A percentile compares a stretch with the other conserved stretches of the same genome.
These are phyloP conservation scores for Manihot esculenta DNA, from an alignment of 441 rosid species.

Conservation along the genomic window DNA sequence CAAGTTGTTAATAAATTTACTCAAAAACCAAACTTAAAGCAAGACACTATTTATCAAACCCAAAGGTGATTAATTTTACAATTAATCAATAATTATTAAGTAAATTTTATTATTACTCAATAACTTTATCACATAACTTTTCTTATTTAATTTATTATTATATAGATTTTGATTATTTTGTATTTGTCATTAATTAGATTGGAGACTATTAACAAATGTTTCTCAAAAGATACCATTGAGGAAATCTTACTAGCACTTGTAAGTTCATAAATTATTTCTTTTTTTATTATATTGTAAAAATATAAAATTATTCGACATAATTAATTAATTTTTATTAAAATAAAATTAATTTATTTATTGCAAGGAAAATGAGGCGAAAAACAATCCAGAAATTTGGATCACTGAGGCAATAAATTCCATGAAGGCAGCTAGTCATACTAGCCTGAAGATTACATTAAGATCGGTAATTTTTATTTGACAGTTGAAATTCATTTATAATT, in stretches of 20 bases:
- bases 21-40: slow-evolving; percentile 1
- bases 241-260: slow-evolving; percentile 36
- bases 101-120: background rate
- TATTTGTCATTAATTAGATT: slow-evolving; percentile 19
- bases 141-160: no score
- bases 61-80: no score
- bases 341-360: background rate
- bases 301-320: no score
- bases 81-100: no score
- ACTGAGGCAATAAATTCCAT: slow-evolving; percentile 29
- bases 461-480: slow-evolving; percentile 17
- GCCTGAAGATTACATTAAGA: slow-evolving; percentile 41
- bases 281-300: background rate
- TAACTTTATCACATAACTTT: no score
- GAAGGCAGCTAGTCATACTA: slow-evolving; percentile 32
- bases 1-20: slow-evolving; percentile 20
- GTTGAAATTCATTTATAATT: no score
- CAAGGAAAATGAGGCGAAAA: slow-evolving; percentile 20
- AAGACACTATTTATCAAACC: slow-evolving; percentile 10
- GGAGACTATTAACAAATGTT: slow-evolving; percentile 38
- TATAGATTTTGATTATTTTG: no score
- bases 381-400: slow-evolving; percentile 34
- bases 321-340: no score
- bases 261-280: no score
- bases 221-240: slow-evolving; percentile 36